Evolutionary conservation across 495 filamentous ascomycete genomes (phyloP), one percentile per base, ranked within the genome.

Genomic region (Hapsidospora chrysogenum): DNA sequence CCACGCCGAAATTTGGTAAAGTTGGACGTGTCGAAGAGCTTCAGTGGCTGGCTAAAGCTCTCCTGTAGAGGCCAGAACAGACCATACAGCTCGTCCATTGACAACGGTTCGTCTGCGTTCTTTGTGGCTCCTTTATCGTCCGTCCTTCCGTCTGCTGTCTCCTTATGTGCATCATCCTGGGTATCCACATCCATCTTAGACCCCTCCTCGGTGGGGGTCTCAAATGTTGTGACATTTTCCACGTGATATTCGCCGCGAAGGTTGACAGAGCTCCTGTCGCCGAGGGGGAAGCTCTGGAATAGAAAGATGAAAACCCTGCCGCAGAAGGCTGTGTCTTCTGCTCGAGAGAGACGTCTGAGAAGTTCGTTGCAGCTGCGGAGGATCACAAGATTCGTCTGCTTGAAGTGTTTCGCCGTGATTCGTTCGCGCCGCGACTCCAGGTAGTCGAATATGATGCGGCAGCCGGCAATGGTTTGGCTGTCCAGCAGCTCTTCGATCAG

Each of bases 291-390:
- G 51, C 82, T 92, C 53, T 96, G 89, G 54, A 94, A 96, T 38
- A 96, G 72, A 49, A 93, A 99, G 42, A 99, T 92, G 50, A 93
- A 93, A 15, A 99, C 86, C 29, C 87, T 69, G 23, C 89, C 89
- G 51, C 86, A 95, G 53, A 97, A 99, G 2, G 92, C 86, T 0
- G 92, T 84, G 56, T 99, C 92, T 47, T 95, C 85, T 3, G 89
- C 85, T 31, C 92, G 68, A 2, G 89, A 96, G 3, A 99, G 64
- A 36, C 89, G 68, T 31, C 89, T 75, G 7, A 96, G 70, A 2
- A 99, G 67, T 55, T 96, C 92, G 55, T 96, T 99, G 61, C 92
- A 96, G 15, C 80, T 77, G 45, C 89, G 68, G 3, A 99, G 62
- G 41, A 95, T 85, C 36, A 93, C 70, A 29, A 95, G 58, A 38